These are phyloP conservation scores for Ophiostoma quercus DNA, from an alignment of 2,329 filamentous ascomycete genomes.

Conservation along the genomic window DNA sequence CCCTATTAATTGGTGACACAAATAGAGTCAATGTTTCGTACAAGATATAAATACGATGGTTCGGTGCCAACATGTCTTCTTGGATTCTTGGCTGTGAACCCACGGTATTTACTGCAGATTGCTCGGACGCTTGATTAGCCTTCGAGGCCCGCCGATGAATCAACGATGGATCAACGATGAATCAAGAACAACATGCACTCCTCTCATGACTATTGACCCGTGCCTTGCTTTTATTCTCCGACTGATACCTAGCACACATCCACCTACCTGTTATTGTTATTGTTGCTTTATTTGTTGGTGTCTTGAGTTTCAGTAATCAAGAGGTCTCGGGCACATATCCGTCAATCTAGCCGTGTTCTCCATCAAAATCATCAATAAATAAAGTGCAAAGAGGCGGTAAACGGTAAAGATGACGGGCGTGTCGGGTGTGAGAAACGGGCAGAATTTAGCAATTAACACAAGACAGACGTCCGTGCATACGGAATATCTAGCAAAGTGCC, in stretches of 20 bases:
- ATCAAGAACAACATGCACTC: not conserved
- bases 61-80: not conserved
- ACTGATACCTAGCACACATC: not conserved
- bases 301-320: not conserved
- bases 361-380: not conserved
- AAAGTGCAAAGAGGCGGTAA: not conserved
- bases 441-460: not conserved
- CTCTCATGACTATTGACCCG: not conserved
- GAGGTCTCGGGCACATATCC: not conserved
- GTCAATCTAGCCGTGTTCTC: not conserved
- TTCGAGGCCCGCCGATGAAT: not conserved
- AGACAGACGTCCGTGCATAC: constrained; percentile 3
- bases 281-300: not conserved
- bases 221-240: not conserved
- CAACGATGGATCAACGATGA: not conserved
- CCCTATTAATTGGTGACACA: constrained; percentile 12
- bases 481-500: not conserved
- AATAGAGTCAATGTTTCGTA: constrained; percentile 12
- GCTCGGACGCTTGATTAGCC: not conserved
- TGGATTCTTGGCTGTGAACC: not conserved
- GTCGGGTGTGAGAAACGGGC: not conserved
- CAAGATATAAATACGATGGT: not conserved
- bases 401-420: not conserved
- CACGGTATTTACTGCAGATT: not conserved
- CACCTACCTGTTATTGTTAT: not conserved